Evolutionary conservation across 2,329 filamentous ascomycete species (phyloP).

Genomic region (Alternaria hordeiaustralica): DNA sequence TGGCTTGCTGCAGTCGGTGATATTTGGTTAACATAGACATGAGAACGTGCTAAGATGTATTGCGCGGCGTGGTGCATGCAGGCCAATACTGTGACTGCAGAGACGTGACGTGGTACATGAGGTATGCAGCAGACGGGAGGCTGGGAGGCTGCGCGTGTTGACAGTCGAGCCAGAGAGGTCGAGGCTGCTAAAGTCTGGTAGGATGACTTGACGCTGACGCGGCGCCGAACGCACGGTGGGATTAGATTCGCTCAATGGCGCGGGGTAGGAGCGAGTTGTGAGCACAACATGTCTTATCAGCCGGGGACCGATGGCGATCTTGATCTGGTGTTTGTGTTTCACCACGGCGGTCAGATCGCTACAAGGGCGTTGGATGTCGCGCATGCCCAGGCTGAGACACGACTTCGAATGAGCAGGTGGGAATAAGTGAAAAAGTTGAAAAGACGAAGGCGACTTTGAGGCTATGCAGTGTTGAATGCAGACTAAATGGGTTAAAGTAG

Average conservation of each 20-base stretch:
- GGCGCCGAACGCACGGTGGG: neutral
- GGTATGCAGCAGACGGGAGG: neutral
- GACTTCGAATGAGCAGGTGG: neutral
- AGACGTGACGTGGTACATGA: neutral
- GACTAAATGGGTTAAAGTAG: conserved; percentile 9
- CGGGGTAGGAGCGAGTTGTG: conserved; percentile 9
- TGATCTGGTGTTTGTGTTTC: conserved; percentile 9
- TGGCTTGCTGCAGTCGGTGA: neutral
- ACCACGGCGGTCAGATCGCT: conserved; percentile 2
- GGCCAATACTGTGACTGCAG: neutral
- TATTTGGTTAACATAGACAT: neutral
- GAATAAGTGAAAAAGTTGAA: neutral
- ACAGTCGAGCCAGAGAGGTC: neutral
- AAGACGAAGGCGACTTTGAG: neutral
- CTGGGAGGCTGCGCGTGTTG: neutral
- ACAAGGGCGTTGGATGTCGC: conserved; percentile 2
- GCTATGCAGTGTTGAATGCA: neutral
- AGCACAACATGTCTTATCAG: conserved; percentile 3
- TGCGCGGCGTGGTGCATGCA: conserved; percentile 1
- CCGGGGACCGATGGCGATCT: conserved; percentile 2
- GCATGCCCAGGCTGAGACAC: conserved; percentile 2
- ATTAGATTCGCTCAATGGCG: neutral
- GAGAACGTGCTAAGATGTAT: neutral
- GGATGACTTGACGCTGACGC: conserved; percentile 8
- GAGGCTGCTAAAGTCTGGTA: neutral